Base-by-base conservation (phyloP, 108 stramenopile genomes). In the Mayamaea pseudoterrestris region DNA sequence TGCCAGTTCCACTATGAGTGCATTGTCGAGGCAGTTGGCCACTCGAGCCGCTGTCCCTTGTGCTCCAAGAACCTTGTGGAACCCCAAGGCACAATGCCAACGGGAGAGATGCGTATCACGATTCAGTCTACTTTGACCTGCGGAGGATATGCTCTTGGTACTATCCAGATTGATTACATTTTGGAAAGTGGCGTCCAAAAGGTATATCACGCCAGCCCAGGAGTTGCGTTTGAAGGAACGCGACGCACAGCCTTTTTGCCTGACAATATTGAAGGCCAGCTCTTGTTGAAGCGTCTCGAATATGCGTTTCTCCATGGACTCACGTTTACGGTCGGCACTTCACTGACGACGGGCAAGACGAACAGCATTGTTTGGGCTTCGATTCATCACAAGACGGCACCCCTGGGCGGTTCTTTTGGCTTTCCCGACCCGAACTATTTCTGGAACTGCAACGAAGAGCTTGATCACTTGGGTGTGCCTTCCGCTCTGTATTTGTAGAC, bases 351-450 rank as follows among this genome's bases (percentile, higher is more conserved):
- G 5, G 66, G 65, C 9, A 25, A 12, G 29, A 5, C 32, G 14
- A 58, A 70, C 43, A 27, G 34, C 11, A 31, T 56, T 36, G 61
- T 50, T 1, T 76, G 75, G 75, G 32, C 68, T 5, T 66, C 60
- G 16, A 66, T 77, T 47, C 71, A 63, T 30, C 75, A 76, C 58
- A 76, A 76, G 61, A 76, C 70, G 1, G 42, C 51, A 5, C 34
- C 46, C 27, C 17, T 32, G 17, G 63, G 63, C 23, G 61, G 73
- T 12, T 4, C 59, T 24, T 57, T 66, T 57, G 75, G 69, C 13
- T 76, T 45, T 50, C 75, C 75, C 16, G 75, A 76, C 40, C 45
- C 49, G 21, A 13, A 30, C 39, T 76, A 76, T 31, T 50, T 72
- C 8, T 6, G 35, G 1, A 69, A 66, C 29, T 66, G 65, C 51